Conservation (phyloP, 1,139 yeast genomes). For the Lodderomyces pseudojiufengensis region DNA sequence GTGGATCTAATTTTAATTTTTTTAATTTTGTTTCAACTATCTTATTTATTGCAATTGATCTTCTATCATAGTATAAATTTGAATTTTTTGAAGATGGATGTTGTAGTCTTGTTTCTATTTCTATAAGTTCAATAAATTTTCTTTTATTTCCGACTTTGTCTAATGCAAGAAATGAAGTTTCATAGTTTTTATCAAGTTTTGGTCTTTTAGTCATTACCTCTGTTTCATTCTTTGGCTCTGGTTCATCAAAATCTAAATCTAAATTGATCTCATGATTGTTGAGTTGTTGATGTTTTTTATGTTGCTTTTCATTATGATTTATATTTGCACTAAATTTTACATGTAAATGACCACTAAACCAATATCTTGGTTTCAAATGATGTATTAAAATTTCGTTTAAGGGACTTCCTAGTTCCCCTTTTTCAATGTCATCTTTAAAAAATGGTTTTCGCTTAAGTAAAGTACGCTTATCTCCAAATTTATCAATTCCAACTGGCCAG, state of each 20-base stretch:
- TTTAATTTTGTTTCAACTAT: slow-evolving; percentile 28
- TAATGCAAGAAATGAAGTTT: slow-evolving; percentile 70
- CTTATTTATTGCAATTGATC: slow-evolving; percentile 47
- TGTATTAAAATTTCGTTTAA: slow-evolving; percentile 56
- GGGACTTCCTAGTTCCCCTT: slow-evolving; percentile 70
- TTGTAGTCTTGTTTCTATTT: slow-evolving; percentile 24
- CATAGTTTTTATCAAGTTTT: slow-evolving; percentile 1
- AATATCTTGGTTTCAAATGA: slow-evolving; percentile 57
- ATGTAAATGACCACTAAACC: slow-evolving; percentile 93
- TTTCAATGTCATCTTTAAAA: slow-evolving; percentile 59
- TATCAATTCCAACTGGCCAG: slow-evolving; percentile 86
- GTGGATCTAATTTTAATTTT: slow-evolving; percentile 8
- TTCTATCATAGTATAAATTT: slow-evolving; percentile 33
- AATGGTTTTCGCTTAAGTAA: slow-evolving; percentile 62
- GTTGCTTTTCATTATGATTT: slow-evolving; percentile 10
- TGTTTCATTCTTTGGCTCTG: slow-evolving; percentile 11
- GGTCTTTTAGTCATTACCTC: slow-evolving; percentile 11
- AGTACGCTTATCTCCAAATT: slow-evolving; percentile 51
- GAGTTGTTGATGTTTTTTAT: slow-evolving; percentile 6
- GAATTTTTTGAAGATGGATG: slow-evolving; percentile 19
- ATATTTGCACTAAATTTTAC: slow-evolving; percentile 61
- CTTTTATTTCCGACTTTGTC: slow-evolving; percentile 78
- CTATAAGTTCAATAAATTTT: slow-evolving; percentile 44
- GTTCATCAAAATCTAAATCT: slow-evolving; percentile 25
- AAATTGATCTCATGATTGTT: slow-evolving; percentile 24